These are phyloP conservation scores for Cicer bijugum DNA, from an alignment of 306 rosid genomes.

Conservation along the genomic window DNA sequence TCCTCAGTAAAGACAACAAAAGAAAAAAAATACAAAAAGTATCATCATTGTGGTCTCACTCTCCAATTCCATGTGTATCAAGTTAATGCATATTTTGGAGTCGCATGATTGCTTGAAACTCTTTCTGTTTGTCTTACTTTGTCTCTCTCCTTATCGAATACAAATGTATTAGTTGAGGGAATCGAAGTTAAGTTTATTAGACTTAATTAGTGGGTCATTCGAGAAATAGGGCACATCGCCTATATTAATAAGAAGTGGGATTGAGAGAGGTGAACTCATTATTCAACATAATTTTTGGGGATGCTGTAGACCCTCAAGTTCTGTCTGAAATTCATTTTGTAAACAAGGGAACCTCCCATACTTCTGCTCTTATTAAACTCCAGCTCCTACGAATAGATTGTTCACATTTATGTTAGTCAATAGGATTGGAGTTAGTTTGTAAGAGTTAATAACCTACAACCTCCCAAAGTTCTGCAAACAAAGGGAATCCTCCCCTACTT, in stretches of 20 bases:
- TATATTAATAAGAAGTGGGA: not conserved
- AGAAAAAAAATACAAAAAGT: not conserved
- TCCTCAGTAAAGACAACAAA: not conserved
- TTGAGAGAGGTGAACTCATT: not conserved
- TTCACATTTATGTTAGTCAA: not conserved
- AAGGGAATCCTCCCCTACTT: not conserved
- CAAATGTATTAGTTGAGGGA: not conserved
- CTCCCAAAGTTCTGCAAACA: not conserved
- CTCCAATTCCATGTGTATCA: not conserved
- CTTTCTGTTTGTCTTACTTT: not conserved
- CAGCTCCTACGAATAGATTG: not conserved
- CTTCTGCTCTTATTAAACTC: not conserved
- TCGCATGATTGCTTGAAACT: constrained; percentile 6
- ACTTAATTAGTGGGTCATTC: not conserved
- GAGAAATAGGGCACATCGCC: not conserved
- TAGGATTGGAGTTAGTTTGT: constrained; percentile 8
- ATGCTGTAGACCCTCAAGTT: not conserved
- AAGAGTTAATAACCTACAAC: not conserved
- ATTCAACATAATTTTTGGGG: not conserved
- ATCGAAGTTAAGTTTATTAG: not conserved
- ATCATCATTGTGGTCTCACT: not conserved
- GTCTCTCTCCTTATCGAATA: not conserved
- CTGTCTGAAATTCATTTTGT: constrained; percentile 1
- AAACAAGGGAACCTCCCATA: constrained; percentile 9
- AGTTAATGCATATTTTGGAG: constrained; percentile 8